Conservation (phyloP, 2,329 filamentous ascomycete genomes). For the Fusarium subglutinans region DNA sequence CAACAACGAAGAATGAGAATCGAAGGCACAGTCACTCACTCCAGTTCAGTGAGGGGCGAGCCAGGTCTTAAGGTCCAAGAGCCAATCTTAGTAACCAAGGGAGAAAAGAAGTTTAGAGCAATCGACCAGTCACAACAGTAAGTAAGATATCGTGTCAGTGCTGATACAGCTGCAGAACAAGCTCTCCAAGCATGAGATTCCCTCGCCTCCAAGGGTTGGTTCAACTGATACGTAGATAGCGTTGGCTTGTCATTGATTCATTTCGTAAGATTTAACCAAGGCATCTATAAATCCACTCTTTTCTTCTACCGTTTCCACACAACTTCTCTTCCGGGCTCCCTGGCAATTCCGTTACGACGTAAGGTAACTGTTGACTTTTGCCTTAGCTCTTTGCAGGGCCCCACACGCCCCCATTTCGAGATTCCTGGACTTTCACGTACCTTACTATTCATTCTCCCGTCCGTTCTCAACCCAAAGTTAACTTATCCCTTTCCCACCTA, state of each 20-base stretch:
- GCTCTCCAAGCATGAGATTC: not conserved
- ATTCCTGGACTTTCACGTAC: not conserved
- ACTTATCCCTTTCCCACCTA: conserved; percentile 20
- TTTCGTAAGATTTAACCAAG: conserved; percentile 8
- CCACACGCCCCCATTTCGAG: conserved; percentile 8
- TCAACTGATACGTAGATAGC: not conserved
- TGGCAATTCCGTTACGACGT: conserved; percentile 21
- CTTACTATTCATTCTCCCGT: not conserved
- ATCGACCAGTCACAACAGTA: conserved; percentile 37
- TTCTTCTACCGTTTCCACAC: conserved; percentile 12
- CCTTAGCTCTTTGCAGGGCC: conserved; percentile 17
- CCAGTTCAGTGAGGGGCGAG: not conserved
- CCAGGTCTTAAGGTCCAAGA: not conserved
- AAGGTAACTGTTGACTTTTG: conserved; percentile 18
- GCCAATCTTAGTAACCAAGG: not conserved
- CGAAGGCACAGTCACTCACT: not conserved
- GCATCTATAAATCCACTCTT: conserved; percentile 4
- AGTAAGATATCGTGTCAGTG: conserved; percentile 28
- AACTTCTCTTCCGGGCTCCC: conserved; percentile 14
- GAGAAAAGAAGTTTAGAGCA: not conserved
- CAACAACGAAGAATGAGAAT: conserved; percentile 4
- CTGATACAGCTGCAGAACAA: not conserved
- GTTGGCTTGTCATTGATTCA: not conserved
- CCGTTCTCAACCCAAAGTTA: not conserved
- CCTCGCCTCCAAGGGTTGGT: not conserved